These are phyloP conservation scores for Dothistroma pini DNA, from an alignment of 2,329 filamentous ascomycete genomes.

Conservation along the genomic window DNA sequence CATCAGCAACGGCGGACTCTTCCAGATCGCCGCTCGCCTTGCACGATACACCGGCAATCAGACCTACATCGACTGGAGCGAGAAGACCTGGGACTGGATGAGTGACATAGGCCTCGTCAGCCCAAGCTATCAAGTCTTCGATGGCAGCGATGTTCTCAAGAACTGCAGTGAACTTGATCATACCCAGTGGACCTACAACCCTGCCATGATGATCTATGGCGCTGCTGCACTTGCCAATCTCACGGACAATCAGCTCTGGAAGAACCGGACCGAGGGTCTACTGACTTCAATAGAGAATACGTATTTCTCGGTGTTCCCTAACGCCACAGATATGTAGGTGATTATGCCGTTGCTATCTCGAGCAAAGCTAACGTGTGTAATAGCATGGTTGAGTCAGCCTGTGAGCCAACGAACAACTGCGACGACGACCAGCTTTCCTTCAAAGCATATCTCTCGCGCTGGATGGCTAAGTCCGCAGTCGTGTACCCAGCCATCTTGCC, in stretches of 20 bases:
- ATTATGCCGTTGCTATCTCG: neutral
- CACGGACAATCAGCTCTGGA: conserved; percentile 52
- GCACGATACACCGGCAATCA: conserved; percentile 74
- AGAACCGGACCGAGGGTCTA: conserved; percentile 55
- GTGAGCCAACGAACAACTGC: conserved; percentile 59
- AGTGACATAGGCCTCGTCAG: conserved; percentile 49
- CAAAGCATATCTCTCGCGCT: conserved; percentile 71
- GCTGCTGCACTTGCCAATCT: conserved; percentile 56
- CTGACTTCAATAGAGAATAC: conserved; percentile 48
- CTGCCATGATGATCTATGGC: conserved; percentile 53
- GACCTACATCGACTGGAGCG: conserved; percentile 75
- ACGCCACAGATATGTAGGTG: conserved; percentile 46
- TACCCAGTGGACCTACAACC: conserved; percentile 57
- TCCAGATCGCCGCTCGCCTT: conserved; percentile 62
- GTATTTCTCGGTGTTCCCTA: conserved; percentile 54
- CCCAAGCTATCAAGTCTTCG: conserved; percentile 51
- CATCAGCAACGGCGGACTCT: conserved; percentile 56
- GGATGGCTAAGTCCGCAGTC: conserved; percentile 48
- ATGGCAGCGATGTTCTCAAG: conserved; percentile 50
- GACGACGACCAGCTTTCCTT: conserved; percentile 69
- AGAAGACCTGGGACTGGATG: conserved; percentile 61
- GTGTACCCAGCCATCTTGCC: conserved; percentile 43
- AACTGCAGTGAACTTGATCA: conserved; percentile 52
- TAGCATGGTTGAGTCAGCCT: conserved; percentile 62
- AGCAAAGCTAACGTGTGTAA: conserved; percentile 6